These are phyloP conservation scores for Anthoceros angustus DNA, from an alignment of 225 moss, liverwort and hornwort species.

Conservation along the genomic window DNA sequence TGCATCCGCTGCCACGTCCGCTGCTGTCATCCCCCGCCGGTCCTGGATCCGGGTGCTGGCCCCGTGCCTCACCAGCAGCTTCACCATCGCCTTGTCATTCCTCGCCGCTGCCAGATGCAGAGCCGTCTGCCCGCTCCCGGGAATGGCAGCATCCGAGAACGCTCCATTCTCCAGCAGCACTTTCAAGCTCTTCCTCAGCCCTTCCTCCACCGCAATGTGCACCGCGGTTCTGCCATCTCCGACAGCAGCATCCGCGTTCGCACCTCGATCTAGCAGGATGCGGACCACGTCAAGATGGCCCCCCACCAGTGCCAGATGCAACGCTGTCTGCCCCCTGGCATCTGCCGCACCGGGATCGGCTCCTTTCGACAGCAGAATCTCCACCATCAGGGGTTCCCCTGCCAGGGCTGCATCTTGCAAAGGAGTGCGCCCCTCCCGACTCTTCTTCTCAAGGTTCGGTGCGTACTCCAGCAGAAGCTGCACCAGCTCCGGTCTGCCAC, in stretches of 20 bases:
- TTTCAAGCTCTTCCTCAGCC: conserved; percentile 13
- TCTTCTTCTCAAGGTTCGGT: conserved; percentile 16
- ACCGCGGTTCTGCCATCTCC: conserved; percentile 19
- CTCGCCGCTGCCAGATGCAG: neutral
- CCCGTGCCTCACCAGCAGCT: neutral
- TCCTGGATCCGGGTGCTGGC: neutral
- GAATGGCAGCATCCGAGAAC: neutral
- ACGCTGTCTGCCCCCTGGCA: conserved; percentile 14
- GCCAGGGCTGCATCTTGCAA: conserved; percentile 17
- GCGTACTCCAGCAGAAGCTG: conserved; percentile 19
- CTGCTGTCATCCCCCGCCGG: neutral
- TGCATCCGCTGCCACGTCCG: neutral
- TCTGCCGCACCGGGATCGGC: conserved; percentile 13
- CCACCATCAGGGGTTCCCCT: conserved; percentile 20
- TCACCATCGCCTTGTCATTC: neutral
- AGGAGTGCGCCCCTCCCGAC: conserved; percentile 14
- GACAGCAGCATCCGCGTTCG: conserved; percentile 14
- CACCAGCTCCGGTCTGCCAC: conserved; percentile 17
- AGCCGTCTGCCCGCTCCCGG: neutral
- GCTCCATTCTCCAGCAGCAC: conserved; percentile 15
- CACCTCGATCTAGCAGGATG: conserved; percentile 15
- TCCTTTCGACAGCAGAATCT: conserved; percentile 19
- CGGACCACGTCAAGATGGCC: conserved; percentile 17
- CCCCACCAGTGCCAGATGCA: conserved; percentile 14
- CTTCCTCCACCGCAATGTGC: conserved; percentile 19